phyloP scores from a whole-genome alignment of 257 asterid genomes.

The Nicotiana tomentosiformis region DNA sequence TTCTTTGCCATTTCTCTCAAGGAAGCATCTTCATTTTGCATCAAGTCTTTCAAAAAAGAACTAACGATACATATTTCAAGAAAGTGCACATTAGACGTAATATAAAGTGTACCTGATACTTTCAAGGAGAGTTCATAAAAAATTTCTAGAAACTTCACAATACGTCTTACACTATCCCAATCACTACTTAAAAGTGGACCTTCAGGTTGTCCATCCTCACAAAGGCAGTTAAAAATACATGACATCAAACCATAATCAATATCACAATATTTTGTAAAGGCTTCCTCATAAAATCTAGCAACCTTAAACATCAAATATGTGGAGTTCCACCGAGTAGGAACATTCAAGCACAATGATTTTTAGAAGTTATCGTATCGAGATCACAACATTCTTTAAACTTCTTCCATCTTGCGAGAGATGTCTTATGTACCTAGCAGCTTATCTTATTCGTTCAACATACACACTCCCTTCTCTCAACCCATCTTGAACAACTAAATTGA shows the following conservation, averaged over 20 bases:
- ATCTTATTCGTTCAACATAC: neutral
- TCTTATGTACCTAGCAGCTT: neutral
- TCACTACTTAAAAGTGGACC: neutral
- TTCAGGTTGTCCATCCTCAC: neutral
- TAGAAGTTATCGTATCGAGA: neutral
- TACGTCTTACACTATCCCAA: neutral
- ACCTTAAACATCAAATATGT: slow-evolving; percentile 8
- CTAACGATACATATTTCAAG: neutral
- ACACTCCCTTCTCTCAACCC: neutral
- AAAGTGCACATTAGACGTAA: neutral
- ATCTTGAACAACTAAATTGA: slow-evolving; percentile 10
- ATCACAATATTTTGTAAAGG: neutral
- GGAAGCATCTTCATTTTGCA: neutral
- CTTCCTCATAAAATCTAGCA: neutral
- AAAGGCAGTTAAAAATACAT: too few species aligned
- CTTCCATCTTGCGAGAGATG: neutral
- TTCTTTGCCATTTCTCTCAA: neutral
- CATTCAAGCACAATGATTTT: neutral
- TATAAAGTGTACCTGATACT: neutral
- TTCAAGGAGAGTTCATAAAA: neutral
- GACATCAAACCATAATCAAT: neutral
- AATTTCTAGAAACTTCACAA: neutral
- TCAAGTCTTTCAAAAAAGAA: neutral
- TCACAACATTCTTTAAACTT: neutral
- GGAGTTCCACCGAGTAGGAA: slow-evolving; percentile 7